Evolutionary conservation across 495 filamentous ascomycete genomes (phyloP).

Genomic region (Trichoderma orchidacearum): DNA sequence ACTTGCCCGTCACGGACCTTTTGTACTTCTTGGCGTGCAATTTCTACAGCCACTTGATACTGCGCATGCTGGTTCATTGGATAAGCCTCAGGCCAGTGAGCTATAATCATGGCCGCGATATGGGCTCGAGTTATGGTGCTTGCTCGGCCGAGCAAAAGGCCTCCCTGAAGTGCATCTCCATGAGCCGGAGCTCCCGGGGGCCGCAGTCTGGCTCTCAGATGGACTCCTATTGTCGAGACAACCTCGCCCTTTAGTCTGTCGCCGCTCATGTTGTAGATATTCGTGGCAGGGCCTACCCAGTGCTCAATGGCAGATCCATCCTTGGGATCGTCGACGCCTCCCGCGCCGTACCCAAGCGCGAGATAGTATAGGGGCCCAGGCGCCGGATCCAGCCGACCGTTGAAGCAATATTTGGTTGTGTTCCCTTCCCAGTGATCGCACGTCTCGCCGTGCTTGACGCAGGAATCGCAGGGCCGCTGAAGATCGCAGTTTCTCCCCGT

Average conservation of each 20-base stretch:
- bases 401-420: neutral
- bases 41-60: neutral
- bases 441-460: neutral
- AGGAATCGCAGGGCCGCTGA: neutral
- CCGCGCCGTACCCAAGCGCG: neutral
- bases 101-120: neutral
- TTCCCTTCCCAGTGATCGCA: neutral
- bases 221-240: neutral
- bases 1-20: neutral
- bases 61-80: neutral
- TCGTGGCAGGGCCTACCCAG: neutral
- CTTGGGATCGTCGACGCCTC: neutral
- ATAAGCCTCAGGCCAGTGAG: neutral
- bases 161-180: neutral
- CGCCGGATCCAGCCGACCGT: neutral
- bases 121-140: neutral
- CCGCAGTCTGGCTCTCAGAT: neutral
- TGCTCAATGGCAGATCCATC: neutral
- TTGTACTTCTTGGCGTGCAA: neutral
- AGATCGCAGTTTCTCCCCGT: neutral
- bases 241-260: neutral
- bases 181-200: neutral
- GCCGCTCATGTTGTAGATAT: neutral
- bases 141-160: neutral
- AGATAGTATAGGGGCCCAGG: neutral